These are phyloP conservation scores for Colletotrichum sp. DNA, from an alignment of 2,329 filamentous ascomycete genomes.

Conservation along the genomic window DNA sequence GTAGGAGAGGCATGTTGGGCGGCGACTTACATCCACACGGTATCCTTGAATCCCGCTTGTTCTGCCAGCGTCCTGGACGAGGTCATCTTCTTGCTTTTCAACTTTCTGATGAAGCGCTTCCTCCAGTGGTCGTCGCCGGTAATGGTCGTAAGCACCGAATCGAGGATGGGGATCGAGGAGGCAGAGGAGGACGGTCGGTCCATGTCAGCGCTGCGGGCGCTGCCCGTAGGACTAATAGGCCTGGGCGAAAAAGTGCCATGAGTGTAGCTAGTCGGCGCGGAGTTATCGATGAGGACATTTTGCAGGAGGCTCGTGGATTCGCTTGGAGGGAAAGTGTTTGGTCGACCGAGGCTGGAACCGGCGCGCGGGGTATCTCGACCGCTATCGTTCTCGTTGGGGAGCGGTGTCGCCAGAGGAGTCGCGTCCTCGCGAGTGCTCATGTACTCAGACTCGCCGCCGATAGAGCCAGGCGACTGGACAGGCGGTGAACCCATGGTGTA, in stretches of 20 bases:
- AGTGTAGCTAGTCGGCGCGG: conserved; percentile 53
- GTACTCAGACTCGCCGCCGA: conserved; percentile 21
- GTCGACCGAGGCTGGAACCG: conserved; percentile 24
- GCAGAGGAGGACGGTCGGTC: conserved; percentile 37
- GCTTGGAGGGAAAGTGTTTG: conserved; percentile 27
- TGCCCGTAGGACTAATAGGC: conserved; percentile 53
- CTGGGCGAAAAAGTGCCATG: conserved; percentile 81
- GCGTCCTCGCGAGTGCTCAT: conserved; percentile 22
- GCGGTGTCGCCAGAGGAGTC: conserved; percentile 18
- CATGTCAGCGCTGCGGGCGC: conserved; percentile 33
- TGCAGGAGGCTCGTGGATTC: conserved; percentile 59
- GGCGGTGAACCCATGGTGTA: conserved; percentile 31
- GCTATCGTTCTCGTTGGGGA: conserved; percentile 1
- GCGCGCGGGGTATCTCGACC: conserved; percentile 25
- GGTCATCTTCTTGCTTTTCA: conserved; percentile 71
- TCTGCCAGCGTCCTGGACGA: conserved; percentile 75
- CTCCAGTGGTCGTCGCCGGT: conserved; percentile 51
- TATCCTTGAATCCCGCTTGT: conserved; percentile 75
- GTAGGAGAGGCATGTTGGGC: not conserved
- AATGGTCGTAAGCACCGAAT: conserved; percentile 41
- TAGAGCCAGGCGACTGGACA: conserved; percentile 7
- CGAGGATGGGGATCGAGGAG: conserved; percentile 39
- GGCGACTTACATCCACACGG: conserved; percentile 71
- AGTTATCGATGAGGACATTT: conserved; percentile 35
- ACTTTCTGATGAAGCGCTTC: conserved; percentile 52